Evolutionary conservation across 306 rosid genomes (phyloP), one percentile per base, ranked within the genome.

Genomic region (Cercis canadensis): DNA sequence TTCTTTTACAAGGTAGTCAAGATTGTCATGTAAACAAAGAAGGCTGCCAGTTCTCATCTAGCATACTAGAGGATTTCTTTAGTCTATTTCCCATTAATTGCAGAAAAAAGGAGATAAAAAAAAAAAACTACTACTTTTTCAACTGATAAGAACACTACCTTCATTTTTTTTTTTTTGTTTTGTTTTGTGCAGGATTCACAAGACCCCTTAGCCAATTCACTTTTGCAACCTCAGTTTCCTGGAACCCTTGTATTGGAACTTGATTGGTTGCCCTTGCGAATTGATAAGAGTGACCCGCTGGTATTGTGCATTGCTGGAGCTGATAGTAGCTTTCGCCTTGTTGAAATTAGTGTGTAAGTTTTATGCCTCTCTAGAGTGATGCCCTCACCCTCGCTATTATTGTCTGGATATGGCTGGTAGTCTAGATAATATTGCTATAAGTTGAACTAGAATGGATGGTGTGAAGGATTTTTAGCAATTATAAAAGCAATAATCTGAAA

Each of bases 231-330:
- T 32, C 99, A 91, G 53, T 94, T 81, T 83, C 96, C 92, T 39
- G 95, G 95, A 80, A 91, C 96, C 69, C 96, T 89, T 54, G 97
- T 89, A 13, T 83, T 89, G 83, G 96, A 94, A 81, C 97, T 91
- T 83, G 99, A 94, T 83, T 94, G 99, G 97, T 82, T 94, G 85
- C 97, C 97, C 82, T 62, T 87, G 83, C 92, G 96, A 71, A 87
- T 83, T n/a, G 85, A 82, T 67, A 94, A 82, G 77, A 86, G 67
- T 55, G 99, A 91, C 71, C 99, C 99, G 32, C 70, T 89, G 70
- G 91, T 91, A 43, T 82, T 94, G 69, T 94, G 99, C 92, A 86
- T 94, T 78, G 97, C 97, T 67, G 99, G 99, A 77, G 96, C 96
- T 68, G 99, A 94, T 87, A 67, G 99, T 86, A 94, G 92, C 83